Conservation (phyloP, 805 yeast genomes). For the Wickerhamiella domercqiae region DNA sequence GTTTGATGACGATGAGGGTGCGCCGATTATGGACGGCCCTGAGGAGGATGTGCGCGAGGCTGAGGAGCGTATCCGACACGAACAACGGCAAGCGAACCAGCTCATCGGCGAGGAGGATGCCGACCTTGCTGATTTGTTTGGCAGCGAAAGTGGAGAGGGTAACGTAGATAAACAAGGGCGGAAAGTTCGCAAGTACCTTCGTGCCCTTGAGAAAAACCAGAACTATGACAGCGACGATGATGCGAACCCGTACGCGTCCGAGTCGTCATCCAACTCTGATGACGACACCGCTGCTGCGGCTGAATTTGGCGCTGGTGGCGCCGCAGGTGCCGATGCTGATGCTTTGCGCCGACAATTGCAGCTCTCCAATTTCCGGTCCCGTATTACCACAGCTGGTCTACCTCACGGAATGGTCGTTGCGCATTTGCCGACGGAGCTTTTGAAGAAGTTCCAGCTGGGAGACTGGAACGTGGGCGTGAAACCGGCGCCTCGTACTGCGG, state of each 20-base stretch:
- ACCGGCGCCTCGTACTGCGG: slow-evolving; percentile 5
- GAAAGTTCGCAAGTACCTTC: slow-evolving; percentile 65
- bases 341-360: slow-evolving; percentile 16
- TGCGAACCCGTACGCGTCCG: slow-evolving; percentile 62
- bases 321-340: slow-evolving; percentile 11
- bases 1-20: slow-evolving; percentile 97
- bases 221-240: slow-evolving; percentile 83
- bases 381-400: slow-evolving; percentile 23
- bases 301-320: slow-evolving; percentile 22
- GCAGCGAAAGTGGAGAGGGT: slow-evolving; percentile 32
- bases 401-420: slow-evolving; percentile 44
- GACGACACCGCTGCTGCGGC: slow-evolving; percentile 31
- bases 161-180: slow-evolving; percentile 73
- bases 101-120: slow-evolving; percentile 49
- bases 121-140: slow-evolving; percentile 49
- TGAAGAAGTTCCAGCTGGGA: slow-evolving; percentile 58
- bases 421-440: slow-evolving; percentile 45
- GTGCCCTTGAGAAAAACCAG: slow-evolving; percentile 69
- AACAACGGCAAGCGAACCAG: slow-evolving; percentile 36
- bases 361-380: slow-evolving; percentile 19
- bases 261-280: slow-evolving; percentile 38
- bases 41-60: slow-evolving; percentile 89
- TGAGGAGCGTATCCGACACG: slow-evolving; percentile 35
- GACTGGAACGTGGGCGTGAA: slow-evolving; percentile 64
- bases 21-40: slow-evolving; percentile 89